A percentile compares a stretch with the other conserved stretches of the same genome.
Evolutionary conservation across 2,329 filamentous ascomycete species (phyloP).

Genomic region (Alternaria hordeiaustralica): DNA sequence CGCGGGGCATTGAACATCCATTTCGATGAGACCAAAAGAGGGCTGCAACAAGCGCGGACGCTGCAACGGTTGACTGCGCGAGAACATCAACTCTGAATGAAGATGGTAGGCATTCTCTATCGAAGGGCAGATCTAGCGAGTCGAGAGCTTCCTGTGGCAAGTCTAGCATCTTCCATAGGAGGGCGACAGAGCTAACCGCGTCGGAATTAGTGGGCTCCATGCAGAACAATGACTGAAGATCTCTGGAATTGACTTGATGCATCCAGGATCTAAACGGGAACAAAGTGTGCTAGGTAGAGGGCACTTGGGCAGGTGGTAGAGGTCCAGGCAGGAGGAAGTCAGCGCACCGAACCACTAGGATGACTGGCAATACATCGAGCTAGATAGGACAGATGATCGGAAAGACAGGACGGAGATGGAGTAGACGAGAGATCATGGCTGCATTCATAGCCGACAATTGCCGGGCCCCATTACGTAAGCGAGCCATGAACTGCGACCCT

Average conservation of each 20-base stretch:
- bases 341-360: neutral
- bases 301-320: neutral
- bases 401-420: neutral
- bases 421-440: neutral
- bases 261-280: neutral
- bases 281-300: neutral
- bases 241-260: neutral
- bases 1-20: conserved; percentile 36
- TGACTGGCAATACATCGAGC: neutral
- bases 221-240: neutral
- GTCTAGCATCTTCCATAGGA: conserved; percentile 38
- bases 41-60: conserved; percentile 60
- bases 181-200: conserved; percentile 31
- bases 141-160: conserved; percentile 31
- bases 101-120: conserved; percentile 51
- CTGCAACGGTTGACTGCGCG: conserved; percentile 60
- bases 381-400: neutral
- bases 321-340: neutral
- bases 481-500: neutral
- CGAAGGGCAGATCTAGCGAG: conserved; percentile 25
- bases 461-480: neutral
- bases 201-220: conserved; percentile 34
- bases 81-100: conserved; percentile 63
- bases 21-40: conserved; percentile 52
- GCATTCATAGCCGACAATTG: neutral